Evolutionary conservation across 2,329 filamentous ascomycete genomes (phyloP), one percentile per base, ranked within the genome.

Genomic region (Ophiostoma himal-ulmi): DNA sequence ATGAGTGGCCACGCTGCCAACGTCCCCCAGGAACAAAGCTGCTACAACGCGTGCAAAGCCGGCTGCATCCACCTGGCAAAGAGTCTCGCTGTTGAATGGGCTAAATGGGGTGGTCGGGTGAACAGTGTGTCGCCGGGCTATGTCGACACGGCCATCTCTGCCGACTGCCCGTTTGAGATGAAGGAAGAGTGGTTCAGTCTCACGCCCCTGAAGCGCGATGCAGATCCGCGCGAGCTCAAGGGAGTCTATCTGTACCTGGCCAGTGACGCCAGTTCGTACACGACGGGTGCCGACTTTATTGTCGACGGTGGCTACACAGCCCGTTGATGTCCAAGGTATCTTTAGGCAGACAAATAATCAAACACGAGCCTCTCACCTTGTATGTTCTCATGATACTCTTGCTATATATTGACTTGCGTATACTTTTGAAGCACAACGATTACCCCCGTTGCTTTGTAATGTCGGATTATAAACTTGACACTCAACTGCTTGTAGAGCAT

Each of bases 181-280:
- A 91, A 92, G 84, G 83, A 85, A 60, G 83, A 91, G 71, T 94
- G 91, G 89, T 88, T 87, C 77, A 87, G 88, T 76, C 94, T 91
- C 84, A 94, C 90, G 52, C 91, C 91, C 14, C 91, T 94, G 88
- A 91, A 87, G 89, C 86, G 92, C 74, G 89, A 93, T 77, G 92
- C 90, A 11, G 83, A 88, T 73, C 82, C 87, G 1, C 85, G 87
- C 71, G 92, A 96, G 82, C 83, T 96, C 75, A 94, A 94, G 82
- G 93, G 91, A 22, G 89, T 89, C n/a, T 96, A 91, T 78, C 80
- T 96, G 66, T 95, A 93, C 79, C 83, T 96, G 70, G 90, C 91
- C n/a, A 92, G 89, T 17, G 92, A 96, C 79, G 92, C 92, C 3
- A 87, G 89, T 20, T 91, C 88, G 69, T 96, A 92, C 80, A 93